Conservation (phyloP, 2,329 filamentous ascomycete genomes). For the Thelonectria discophora region DNA sequence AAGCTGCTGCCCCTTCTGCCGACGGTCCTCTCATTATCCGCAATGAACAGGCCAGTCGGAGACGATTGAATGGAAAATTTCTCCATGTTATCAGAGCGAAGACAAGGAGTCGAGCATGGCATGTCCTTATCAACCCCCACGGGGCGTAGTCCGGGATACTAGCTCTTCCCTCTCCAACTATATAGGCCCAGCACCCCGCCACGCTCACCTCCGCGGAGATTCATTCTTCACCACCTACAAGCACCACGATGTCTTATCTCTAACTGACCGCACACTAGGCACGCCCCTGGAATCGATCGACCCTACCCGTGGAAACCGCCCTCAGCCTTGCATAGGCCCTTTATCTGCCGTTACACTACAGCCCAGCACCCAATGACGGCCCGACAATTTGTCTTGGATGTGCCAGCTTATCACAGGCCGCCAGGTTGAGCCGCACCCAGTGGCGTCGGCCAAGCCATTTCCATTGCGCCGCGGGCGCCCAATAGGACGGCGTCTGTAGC, state of each 20-base stretch:
- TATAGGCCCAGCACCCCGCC: conserved; percentile 36
- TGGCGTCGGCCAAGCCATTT: conserved; percentile 30
- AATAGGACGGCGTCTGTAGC: conserved; percentile 23
- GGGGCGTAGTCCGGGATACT: conserved; percentile 12
- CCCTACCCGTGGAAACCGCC: conserved; percentile 22
- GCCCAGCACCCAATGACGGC: conserved; percentile 33
- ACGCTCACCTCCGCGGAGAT: conserved; percentile 40
- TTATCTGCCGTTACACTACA: conserved; percentile 30
- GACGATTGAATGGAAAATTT: not conserved
- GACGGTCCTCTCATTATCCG: not conserved
- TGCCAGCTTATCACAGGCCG: conserved; percentile 35
- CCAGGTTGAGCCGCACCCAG: conserved; percentile 38
- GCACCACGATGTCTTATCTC: conserved; percentile 38
- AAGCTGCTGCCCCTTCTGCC: not conserved
- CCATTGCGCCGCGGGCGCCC: conserved; percentile 30
- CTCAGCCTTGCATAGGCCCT: conserved; percentile 30
- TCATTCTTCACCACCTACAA: conserved; percentile 31
- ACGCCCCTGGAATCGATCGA: conserved; percentile 22
- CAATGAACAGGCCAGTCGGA: not conserved
- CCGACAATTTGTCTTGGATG: conserved; percentile 32
- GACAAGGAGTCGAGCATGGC: conserved; percentile 8
- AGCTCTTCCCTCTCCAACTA: conserved; percentile 29
- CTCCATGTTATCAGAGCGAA: not conserved
- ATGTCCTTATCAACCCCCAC: conserved; percentile 33
- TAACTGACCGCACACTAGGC: conserved; percentile 27